Conservation (phyloP, 441 rosid species). For the Populus hybrid region DNA sequence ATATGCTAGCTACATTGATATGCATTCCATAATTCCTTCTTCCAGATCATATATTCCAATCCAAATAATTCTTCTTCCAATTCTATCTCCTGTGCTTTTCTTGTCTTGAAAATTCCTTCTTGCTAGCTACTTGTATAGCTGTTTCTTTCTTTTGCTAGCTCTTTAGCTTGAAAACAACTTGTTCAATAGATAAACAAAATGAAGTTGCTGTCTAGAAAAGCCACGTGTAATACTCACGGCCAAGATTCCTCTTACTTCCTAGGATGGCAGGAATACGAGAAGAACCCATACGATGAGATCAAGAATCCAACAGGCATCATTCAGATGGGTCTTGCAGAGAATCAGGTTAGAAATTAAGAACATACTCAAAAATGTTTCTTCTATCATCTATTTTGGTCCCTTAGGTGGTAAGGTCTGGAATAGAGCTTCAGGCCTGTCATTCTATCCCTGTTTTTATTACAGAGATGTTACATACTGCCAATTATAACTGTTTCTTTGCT, state of each 20-base stretch:
- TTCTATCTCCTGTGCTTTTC: neutral
- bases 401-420: too few relatives aligned
- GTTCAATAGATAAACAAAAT: constrained; percentile 13
- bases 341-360: constrained; percentile 43
- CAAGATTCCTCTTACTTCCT: constrained; percentile 92
- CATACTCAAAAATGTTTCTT: too few relatives aligned
- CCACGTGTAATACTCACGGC: constrained; percentile 74
- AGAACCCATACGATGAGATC: constrained; percentile 68
- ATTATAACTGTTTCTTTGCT: too few relatives aligned
- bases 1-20: neutral
- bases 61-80: neutral
- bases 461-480: too few relatives aligned
- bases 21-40: neutral
- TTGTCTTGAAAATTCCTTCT: neutral
- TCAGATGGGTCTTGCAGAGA: constrained; percentile 99
- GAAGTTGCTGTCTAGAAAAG: constrained; percentile 70
- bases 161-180: too few relatives aligned
- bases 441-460: too few relatives aligned
- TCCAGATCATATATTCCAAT: too few relatives aligned
- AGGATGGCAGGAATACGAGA: constrained; percentile 95
- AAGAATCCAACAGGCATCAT: constrained; percentile 77
- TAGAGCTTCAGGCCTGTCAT: too few relatives aligned
- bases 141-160: neutral
- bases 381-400: too few relatives aligned
- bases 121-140: neutral